Evolutionary conservation across 208 protist species (phyloP).

Genomic region (Novymonas esmeraldas): DNA sequence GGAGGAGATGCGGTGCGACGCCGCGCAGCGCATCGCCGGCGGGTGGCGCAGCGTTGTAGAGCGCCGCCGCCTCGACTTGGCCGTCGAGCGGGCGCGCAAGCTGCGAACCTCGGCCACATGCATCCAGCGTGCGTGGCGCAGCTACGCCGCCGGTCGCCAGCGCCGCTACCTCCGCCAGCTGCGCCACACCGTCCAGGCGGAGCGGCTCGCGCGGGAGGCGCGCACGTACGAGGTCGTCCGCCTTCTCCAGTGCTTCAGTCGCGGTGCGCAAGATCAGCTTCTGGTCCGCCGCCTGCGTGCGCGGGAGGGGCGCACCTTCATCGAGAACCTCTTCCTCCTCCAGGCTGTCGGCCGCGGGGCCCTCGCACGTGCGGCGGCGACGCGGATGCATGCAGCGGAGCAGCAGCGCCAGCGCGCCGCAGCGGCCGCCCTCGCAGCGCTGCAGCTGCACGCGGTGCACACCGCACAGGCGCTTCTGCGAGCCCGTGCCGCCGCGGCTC

Average conservation of each 20-base stretch:
- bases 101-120: constrained; percentile 39
- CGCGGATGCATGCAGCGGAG: not conserved
- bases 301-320: constrained; percentile 45
- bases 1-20: constrained; percentile 23
- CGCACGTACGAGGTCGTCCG: constrained; percentile 31
- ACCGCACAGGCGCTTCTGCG: constrained; percentile 19
- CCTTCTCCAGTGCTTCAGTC: constrained; percentile 54
- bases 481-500: not conserved
- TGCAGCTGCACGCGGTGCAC: not conserved
- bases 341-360: constrained; percentile 44
- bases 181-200: constrained; percentile 34
- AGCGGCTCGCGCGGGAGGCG: constrained; percentile 47
- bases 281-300: constrained; percentile 39
- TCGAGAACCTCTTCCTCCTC: constrained; percentile 43
- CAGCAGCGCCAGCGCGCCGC: constrained; percentile 20
- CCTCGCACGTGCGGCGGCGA: constrained; percentile 25
- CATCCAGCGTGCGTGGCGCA: constrained; percentile 53
- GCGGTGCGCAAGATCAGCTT: constrained; percentile 43
- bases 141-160: constrained; percentile 48
- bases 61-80: constrained; percentile 40
- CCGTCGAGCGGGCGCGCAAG: constrained; percentile 35
- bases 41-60: constrained; percentile 40
- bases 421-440: constrained; percentile 4
- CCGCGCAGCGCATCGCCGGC: constrained; percentile 44
- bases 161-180: constrained; percentile 60